These are phyloP conservation scores for Royoungia palumana DNA, from an alignment of 768 basidiomycete genomes.

Conservation along the genomic window DNA sequence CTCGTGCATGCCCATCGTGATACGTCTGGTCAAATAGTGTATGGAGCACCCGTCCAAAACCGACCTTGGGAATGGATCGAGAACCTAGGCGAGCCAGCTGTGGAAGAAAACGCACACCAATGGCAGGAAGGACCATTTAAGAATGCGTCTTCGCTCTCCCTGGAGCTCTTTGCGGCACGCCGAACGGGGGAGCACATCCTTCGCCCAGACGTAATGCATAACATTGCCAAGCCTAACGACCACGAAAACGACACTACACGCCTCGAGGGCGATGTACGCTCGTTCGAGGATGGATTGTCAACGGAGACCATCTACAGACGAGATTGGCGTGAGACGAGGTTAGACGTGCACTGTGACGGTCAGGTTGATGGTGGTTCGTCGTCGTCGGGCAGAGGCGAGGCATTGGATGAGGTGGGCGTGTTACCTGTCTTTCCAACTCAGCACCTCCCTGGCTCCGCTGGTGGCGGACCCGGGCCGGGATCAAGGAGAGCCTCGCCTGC, in stretches of 20 bases:
- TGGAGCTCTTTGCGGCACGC: constrained; percentile 66
- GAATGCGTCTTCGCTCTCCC: constrained; percentile 67
- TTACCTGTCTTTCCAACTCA: constrained; percentile 26
- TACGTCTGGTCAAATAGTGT: constrained; percentile 45
- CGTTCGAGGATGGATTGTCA: constrained; percentile 63
- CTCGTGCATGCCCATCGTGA: constrained; percentile 61
- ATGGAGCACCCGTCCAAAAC: constrained; percentile 57
- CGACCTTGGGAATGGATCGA: constrained; percentile 89
- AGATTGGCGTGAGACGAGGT: constrained; percentile 74
- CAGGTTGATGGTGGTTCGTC: constrained; percentile 9
- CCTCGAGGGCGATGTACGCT: constrained; percentile 46
- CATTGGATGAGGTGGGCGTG: constrained; percentile 27
- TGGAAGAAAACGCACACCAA: constrained; percentile 42
- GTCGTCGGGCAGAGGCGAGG: constrained; percentile 18
- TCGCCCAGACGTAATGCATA: neutral
- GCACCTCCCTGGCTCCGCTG: constrained; percentile 9
- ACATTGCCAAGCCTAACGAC: constrained; percentile 17
- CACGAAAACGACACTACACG: constrained; percentile 11
- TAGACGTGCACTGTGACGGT: constrained; percentile 25
- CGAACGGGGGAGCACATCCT: constrained; percentile 57
- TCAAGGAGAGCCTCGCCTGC: constrained; percentile 45
- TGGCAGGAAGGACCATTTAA: constrained; percentile 47
- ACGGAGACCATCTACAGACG: constrained; percentile 64
- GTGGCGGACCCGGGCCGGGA: constrained; percentile 11
- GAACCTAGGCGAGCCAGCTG: constrained; percentile 50